Evolutionary conservation across 2,329 filamentous ascomycete species (phyloP).

Genomic region (Trichoderma cornu-damae): DNA sequence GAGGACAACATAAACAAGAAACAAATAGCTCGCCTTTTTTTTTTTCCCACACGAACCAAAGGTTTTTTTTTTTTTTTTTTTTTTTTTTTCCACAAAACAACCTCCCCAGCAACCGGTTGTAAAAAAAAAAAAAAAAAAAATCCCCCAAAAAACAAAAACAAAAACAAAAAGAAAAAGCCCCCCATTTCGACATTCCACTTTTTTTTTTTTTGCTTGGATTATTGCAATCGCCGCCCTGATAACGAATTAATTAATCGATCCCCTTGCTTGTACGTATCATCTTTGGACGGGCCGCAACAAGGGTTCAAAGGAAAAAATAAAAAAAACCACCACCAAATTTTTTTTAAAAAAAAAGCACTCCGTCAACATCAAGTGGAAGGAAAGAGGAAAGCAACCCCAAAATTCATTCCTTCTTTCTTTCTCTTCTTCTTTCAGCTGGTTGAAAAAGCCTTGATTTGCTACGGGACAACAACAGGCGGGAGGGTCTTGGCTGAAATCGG

Average conservation of each 20-base stretch:
- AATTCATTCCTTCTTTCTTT: no score
- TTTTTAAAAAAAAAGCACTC: neutral
- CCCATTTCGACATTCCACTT: slow-evolving; percentile 16
- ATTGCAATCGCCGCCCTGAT: neutral
- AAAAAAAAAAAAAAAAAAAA: neutral
- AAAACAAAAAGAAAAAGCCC: neutral
- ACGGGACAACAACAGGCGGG: no score
- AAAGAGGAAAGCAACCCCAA: neutral
- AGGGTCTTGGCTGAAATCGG: no score
- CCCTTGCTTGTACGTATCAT: neutral
- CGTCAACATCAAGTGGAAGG: neutral
- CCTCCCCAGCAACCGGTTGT: slow-evolving; percentile 3
- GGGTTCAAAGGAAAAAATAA: neutral
- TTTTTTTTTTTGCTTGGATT: neutral
- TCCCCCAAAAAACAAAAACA: slow-evolving; percentile 2
- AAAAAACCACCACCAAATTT: neutral
- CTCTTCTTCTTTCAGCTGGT: neutral
- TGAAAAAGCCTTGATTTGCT: neutral
- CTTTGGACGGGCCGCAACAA: neutral
- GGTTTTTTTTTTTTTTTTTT: neutral
- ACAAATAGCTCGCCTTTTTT: slow-evolving; percentile 13
- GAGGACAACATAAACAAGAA: slow-evolving; percentile 20
- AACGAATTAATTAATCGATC: neutral
- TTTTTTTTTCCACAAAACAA: neutral
- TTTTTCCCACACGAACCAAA: slow-evolving; percentile 3